Evolutionary conservation across 768 basidiomycete species (phyloP).

Genomic region (Lentinula guzmanii): DNA sequence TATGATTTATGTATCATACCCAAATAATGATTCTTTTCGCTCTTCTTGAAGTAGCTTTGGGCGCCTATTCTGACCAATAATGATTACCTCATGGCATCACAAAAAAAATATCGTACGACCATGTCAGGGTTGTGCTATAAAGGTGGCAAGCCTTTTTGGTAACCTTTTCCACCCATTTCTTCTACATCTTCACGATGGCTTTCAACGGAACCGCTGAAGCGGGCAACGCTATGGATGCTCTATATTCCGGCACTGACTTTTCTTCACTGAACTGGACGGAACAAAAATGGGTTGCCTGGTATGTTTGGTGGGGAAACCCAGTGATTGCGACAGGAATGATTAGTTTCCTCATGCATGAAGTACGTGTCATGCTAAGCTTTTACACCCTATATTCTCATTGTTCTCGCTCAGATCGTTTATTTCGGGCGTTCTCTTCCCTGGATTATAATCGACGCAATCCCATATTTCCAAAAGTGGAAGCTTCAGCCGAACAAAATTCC

Average conservation of each 20-base stretch:
- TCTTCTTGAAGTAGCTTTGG: background rate
- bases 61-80: background rate
- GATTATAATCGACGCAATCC: slow-evolving; percentile 92
- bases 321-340: slow-evolving; percentile 89
- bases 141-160: background rate
- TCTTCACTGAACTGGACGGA: slow-evolving; percentile 64
- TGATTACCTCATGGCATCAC: background rate
- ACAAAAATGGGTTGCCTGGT: slow-evolving; percentile 81
- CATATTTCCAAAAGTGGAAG: slow-evolving; percentile 93
- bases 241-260: slow-evolving; percentile 58
- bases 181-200: background rate
- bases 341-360: slow-evolving; percentile 93
- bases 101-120: background rate
- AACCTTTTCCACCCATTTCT: background rate
- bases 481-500: slow-evolving; percentile 85
- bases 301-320: slow-evolving; percentile 85
- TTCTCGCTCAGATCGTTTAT: slow-evolving; percentile 69
- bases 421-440: slow-evolving; percentile 94
- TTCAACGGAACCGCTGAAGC: slow-evolving; percentile 36
- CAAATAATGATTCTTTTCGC: background rate
- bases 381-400: background rate
- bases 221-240: slow-evolving; percentile 26
- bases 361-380: slow-evolving; percentile 28
- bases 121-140: background rate
- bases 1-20: background rate